Evolutionary conservation across 768 basidiomycete species (phyloP).

Genomic region (Mycena polygramma): DNA sequence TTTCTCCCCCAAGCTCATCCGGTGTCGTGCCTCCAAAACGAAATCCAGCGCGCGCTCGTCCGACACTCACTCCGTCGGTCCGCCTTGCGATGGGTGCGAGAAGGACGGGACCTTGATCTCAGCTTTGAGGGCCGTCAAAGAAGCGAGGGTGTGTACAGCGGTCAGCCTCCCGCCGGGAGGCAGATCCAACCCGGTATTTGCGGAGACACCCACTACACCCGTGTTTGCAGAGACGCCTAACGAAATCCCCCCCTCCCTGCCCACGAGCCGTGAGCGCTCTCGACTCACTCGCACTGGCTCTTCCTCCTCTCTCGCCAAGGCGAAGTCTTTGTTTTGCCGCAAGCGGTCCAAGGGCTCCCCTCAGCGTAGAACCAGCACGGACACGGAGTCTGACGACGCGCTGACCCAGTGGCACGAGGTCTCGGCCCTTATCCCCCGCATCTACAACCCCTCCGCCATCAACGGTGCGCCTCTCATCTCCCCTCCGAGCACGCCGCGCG

Average conservation of each 20-base stretch:
- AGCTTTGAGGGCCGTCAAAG: constrained; percentile 1
- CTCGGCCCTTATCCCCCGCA: constrained; percentile 19
- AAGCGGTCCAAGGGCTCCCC: constrained; percentile 23
- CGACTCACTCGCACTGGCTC: constrained; percentile 17
- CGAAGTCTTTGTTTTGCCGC: constrained; percentile 28
- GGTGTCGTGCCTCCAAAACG: constrained; percentile 3
- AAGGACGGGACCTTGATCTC: constrained; percentile 3
- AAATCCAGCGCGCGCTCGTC: constrained; percentile 16
- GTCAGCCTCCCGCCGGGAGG: not conserved
- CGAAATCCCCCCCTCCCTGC: constrained; percentile 27
- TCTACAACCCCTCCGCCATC: constrained; percentile 33
- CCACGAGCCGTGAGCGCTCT: constrained; percentile 26
- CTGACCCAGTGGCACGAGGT: constrained; percentile 34
- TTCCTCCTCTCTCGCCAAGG: constrained; percentile 22
- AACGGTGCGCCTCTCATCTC: constrained; percentile 18
- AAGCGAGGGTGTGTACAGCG: too few species aligned
- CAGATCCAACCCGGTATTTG: not conserved
- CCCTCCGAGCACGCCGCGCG: constrained; percentile 23
- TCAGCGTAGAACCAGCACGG: not conserved
- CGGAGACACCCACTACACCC: not conserved
- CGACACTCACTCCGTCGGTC: not conserved
- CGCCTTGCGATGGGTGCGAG: constrained; percentile 10
- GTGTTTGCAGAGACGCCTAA: too few species aligned
- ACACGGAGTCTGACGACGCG: not conserved
- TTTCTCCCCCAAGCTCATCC: constrained; percentile 27